Evolutionary conservation across 768 basidiomycete genomes (phyloP).

Genomic region (Russula griseocarnosa): DNA sequence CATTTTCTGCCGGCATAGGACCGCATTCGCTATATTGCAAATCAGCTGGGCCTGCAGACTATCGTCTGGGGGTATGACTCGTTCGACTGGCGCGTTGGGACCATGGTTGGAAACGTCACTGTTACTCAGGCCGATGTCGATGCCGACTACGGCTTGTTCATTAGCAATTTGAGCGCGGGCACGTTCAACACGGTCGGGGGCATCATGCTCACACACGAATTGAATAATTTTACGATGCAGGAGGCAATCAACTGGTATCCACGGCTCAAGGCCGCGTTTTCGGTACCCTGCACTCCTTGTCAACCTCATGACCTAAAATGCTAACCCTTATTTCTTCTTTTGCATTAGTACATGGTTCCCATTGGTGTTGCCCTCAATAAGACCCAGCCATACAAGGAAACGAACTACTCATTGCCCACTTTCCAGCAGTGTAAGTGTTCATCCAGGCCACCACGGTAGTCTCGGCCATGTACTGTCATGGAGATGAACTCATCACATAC

Average conservation of each 20-base stretch:
- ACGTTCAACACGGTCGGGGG: constrained; percentile 35
- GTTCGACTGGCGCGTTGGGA: too few species aligned
- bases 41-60: too few species aligned
- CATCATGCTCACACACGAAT: constrained; percentile 55
- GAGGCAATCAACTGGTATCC: constrained; percentile 52
- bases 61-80: too few species aligned
- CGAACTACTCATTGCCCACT: constrained; percentile 40
- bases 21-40: too few species aligned
- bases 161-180: constrained; percentile 18
- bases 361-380: constrained; percentile 50
- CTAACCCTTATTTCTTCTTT: neutral
- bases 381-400: constrained; percentile 51
- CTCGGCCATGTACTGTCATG: neutral
- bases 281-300: constrained; percentile 32
- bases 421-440: constrained; percentile 47
- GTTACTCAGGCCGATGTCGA: constrained; percentile 18
- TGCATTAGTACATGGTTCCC: constrained; percentile 43
- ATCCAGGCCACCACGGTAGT: neutral
- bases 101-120: constrained; percentile 1
- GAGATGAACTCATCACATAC: neutral
- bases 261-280: constrained; percentile 44
- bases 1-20: too few species aligned
- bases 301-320: neutral
- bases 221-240: constrained; percentile 58
- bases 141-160: constrained; percentile 7